A percentile compares a stretch with the other conserved stretches of the same genome.
Evolutionary conservation across 176 grass and related monocot species (phyloP).

Genomic region (Musa acuminata): DNA sequence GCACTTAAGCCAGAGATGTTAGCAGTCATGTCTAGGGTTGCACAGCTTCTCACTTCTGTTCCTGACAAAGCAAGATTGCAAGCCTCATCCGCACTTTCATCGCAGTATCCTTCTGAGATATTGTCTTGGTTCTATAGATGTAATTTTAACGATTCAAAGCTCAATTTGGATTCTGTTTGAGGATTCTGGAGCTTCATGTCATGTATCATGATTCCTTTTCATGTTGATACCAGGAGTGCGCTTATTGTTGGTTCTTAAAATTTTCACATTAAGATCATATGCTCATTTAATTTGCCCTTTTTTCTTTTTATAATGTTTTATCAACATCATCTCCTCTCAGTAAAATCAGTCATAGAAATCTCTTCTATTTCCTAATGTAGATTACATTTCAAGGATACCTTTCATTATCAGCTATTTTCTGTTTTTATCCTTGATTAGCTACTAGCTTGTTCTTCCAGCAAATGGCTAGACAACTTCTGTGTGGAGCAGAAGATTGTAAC

Average conservation of each 20-base stretch:
- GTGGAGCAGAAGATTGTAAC: conserved; percentile 54
- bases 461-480: conserved; percentile 57
- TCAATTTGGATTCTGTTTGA: background rate
- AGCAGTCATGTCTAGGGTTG: conserved; percentile 44
- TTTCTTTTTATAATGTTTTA: background rate
- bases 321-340: background rate
- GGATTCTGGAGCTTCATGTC: background rate
- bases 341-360: background rate
- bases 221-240: background rate
- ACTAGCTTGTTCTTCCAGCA: conserved; percentile 63
- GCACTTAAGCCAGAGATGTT: conserved; percentile 35
- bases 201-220: background rate
- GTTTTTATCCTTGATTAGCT: conserved; percentile 35
- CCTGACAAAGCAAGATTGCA: conserved; percentile 75
- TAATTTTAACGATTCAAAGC: background rate
- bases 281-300: background rate
- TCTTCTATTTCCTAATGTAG: background rate
- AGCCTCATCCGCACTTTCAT: conserved; percentile 40
- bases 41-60: conserved; percentile 75
- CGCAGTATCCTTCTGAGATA: conserved; percentile 51
- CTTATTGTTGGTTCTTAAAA: too few relatives aligned
- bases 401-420: background rate
- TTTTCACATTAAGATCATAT: too few relatives aligned
- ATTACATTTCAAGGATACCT: conserved; percentile 5
- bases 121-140: background rate